These are phyloP conservation scores for Fagus sylvatica DNA, from an alignment of 306 rosid genomes.

Conservation along the genomic window DNA sequence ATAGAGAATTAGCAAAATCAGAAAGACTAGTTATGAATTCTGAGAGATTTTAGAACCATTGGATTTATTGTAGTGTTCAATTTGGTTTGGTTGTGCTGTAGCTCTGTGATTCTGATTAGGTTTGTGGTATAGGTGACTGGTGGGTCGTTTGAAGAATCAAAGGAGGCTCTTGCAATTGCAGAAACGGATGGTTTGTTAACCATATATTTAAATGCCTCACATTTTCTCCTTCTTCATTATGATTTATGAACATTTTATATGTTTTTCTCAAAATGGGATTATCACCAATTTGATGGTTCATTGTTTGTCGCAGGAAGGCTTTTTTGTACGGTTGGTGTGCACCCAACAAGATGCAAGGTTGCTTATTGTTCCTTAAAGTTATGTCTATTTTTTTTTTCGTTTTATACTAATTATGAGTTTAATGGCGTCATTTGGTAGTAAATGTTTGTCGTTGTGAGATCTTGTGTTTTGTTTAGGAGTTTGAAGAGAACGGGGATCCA, in stretches of 20 bases:
- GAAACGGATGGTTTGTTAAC: constrained; percentile 73
- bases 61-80: not conserved
- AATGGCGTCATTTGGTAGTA: constrained; percentile 12
- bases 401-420: not conserved
- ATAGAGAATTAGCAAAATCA: not conserved
- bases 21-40: not conserved
- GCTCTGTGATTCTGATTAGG: constrained; percentile 11
- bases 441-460: constrained; percentile 33
- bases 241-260: constrained; percentile 2
- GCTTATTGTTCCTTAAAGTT: constrained; percentile 20
- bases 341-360: constrained; percentile 98
- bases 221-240: constrained; percentile 1
- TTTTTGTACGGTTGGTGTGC: constrained; percentile 95
- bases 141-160: constrained; percentile 93
- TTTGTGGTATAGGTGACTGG: constrained; percentile 77
- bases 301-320: constrained; percentile 65
- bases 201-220: not conserved
- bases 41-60: not conserved
- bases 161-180: constrained; percentile 85
- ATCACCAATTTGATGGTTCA: constrained; percentile 26
- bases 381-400: not conserved
- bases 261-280: constrained; percentile 9
- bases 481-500: constrained; percentile 89
- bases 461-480: constrained; percentile 57
- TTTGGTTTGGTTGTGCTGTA: constrained; percentile 8